Base-by-base conservation (phyloP, 148 eudicot genomes). In the Chenopodium formosanum region DNA sequence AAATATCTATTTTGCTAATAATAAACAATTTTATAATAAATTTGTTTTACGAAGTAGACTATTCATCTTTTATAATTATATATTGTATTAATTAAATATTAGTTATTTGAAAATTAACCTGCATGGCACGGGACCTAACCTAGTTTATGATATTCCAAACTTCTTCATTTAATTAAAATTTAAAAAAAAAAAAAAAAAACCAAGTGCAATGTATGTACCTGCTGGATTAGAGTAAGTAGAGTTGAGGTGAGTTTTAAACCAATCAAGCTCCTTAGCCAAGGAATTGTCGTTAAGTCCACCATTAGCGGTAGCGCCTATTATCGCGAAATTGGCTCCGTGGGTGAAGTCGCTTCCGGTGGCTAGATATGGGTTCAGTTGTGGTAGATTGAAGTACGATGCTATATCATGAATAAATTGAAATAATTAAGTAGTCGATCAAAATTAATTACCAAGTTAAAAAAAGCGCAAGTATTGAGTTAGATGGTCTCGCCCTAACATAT, bases 301-400 rank as follows among this genome's bases (percentile, higher is more conserved):
- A 27, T 80, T 82, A 17, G 89, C 90, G 0, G 86, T 80, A 4
- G 84, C 75, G 37, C 89, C 89, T 0, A 83, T 83, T 10, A 86
- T 86, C 1, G 89, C 89, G 22, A 89, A 85, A 73, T 89, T 89
- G 20, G 73, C 89, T 40, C 91, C 91, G 32, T 85, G 56, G 44
- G 9, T 82, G 52, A 89, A 89, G 80, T 83, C 62, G 58, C 87
- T 84, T 13, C 81, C 82, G 20, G 29, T 80, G 9, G 76, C 81
- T 40, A 88, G 76, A 16, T 82, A 84, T 23, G 90, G 90, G 67
- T 84, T 86, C 13, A 82, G 63, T 25, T 70, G 20, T 0, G 90
- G 87, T 11, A 88, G 66, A 9, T 67, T 78, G 29, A 83, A 86
- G 78, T 72, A 79, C 29, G 40, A 80, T 34, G 87, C 90, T 88